phyloP scores from a whole-genome alignment of 164 flowering plant genomes.

The Magnolia kwangsiensis region DNA sequence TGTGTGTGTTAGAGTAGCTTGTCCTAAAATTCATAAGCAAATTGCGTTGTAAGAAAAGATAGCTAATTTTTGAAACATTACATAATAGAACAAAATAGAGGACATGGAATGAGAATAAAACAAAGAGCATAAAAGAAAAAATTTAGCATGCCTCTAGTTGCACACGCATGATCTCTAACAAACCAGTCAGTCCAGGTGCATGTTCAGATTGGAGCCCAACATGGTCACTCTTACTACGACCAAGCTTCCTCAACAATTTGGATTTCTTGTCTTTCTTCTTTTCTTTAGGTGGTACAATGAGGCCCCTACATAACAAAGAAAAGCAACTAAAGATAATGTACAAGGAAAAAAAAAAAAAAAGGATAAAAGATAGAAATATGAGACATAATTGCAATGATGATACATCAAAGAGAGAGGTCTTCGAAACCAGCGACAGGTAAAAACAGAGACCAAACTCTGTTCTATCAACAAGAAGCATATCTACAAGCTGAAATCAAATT shows the following conservation, averaged over 20 bases:
- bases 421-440: not conserved
- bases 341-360: not conserved
- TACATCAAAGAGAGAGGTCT: not conserved
- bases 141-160: slow-evolving; percentile 75
- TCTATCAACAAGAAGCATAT: not conserved
- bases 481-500: not conserved
- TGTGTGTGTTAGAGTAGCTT: too few relatives aligned
- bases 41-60: not conserved
- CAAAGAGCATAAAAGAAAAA: not conserved
- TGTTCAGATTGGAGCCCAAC: slow-evolving; percentile 46
- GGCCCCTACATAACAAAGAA: slow-evolving; percentile 49
- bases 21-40: too few relatives aligned
- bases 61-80: not conserved
- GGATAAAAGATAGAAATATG: not conserved
- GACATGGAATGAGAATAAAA: not conserved
- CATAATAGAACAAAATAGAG: too few relatives aligned
- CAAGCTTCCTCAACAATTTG: slow-evolving; percentile 83
- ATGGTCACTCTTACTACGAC: slow-evolving; percentile 73
- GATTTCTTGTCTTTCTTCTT: slow-evolving; percentile 88
- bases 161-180: slow-evolving; percentile 89
- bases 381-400: not conserved
- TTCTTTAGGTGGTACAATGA: slow-evolving; percentile 82
- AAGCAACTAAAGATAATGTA: too few relatives aligned
- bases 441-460: not conserved
- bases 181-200: slow-evolving; percentile 68